Percentiles rank a stretch among this genome's conserved stretches.
Evolutionary conservation across 805 yeast genomes (phyloP).

Genomic region (Phaffomyces opuntiae): DNA sequence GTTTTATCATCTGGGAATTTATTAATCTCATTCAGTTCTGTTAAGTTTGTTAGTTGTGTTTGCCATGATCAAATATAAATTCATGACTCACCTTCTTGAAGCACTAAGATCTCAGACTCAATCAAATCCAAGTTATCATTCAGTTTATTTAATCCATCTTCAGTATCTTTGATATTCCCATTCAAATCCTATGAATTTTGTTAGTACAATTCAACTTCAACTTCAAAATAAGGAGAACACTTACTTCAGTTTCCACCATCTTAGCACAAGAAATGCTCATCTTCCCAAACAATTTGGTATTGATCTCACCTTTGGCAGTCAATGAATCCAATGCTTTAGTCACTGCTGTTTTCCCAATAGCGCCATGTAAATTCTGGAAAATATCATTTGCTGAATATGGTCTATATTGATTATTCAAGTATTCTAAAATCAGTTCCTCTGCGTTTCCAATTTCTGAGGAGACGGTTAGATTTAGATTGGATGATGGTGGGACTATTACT

Average conservation of each 20-base stretch:
- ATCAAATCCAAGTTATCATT: not conserved
- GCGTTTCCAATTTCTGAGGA: constrained; percentile 12
- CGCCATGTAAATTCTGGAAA: constrained; percentile 36
- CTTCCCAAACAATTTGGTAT: constrained; percentile 38
- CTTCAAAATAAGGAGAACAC: not conserved
- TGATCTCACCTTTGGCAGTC: constrained; percentile 26
- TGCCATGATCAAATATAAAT: not conserved
- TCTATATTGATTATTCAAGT: constrained; percentile 36
- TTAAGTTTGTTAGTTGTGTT: not conserved
- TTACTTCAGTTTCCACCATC: constrained; percentile 21
- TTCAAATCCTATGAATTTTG: not conserved
- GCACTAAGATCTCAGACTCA: not conserved
- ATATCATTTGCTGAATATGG: constrained; percentile 45
- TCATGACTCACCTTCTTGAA: not conserved
- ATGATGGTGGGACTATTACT: not conserved
- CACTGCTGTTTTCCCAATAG: constrained; percentile 28
- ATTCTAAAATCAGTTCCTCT: constrained; percentile 28
- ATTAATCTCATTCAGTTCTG: not conserved
- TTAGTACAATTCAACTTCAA: not conserved
- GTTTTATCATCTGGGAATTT: constrained; percentile 13
- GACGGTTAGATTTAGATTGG: not conserved
- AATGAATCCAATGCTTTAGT: constrained; percentile 31
- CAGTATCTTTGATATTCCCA: not conserved
- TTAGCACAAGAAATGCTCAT: constrained; percentile 35
- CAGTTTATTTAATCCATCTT: not conserved